These are phyloP conservation scores for Claviceps maximensis DNA, from an alignment of 2,329 filamentous ascomycete species.

Conservation along the genomic window DNA sequence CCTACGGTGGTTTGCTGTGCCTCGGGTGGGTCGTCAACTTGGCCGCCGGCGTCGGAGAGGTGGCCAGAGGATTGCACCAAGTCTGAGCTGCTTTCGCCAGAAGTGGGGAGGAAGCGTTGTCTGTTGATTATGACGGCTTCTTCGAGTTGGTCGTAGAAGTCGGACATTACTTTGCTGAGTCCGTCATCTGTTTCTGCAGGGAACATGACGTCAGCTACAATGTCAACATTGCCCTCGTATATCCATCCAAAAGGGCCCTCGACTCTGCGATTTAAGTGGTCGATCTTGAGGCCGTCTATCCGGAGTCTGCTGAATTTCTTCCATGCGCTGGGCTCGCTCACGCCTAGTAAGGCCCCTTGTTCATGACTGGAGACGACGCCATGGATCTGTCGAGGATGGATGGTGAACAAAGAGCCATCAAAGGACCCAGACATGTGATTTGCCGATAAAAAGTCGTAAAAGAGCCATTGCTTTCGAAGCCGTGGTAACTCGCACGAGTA, in stretches of 20 bases:
- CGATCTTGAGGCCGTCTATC: constrained; percentile 87
- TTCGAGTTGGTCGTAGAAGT: constrained; percentile 93
- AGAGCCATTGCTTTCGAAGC: constrained; percentile 88
- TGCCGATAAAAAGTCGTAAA: constrained; percentile 92
- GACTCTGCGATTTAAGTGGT: constrained; percentile 87
- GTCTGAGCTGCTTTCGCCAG: constrained; percentile 15
- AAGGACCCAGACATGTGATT: constrained; percentile 94
- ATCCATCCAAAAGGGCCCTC: constrained; percentile 97
- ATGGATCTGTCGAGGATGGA: constrained; percentile 86
- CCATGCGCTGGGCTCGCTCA: constrained; percentile 62
- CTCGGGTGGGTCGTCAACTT: constrained; percentile 4
- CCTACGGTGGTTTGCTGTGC: constrained; percentile 5
- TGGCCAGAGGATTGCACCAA: constrained; percentile 19
- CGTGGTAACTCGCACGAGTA: constrained; percentile 91
- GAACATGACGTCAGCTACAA: constrained; percentile 90
- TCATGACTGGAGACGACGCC: constrained; percentile 53
- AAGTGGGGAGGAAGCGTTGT: constrained; percentile 45
- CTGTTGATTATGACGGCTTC: constrained; percentile 75
- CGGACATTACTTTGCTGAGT: constrained; percentile 87
- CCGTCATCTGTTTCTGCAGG: constrained; percentile 79
- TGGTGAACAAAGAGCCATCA: constrained; percentile 91
- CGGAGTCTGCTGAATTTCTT: constrained; percentile 90
- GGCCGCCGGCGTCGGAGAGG: constrained; percentile 17
- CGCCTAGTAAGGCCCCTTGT: constrained; percentile 37
- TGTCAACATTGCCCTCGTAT: constrained; percentile 90